phyloP scores from a whole-genome alignment of 768 basidiomycete species.

The Naganishia vaughanmartiniae region DNA sequence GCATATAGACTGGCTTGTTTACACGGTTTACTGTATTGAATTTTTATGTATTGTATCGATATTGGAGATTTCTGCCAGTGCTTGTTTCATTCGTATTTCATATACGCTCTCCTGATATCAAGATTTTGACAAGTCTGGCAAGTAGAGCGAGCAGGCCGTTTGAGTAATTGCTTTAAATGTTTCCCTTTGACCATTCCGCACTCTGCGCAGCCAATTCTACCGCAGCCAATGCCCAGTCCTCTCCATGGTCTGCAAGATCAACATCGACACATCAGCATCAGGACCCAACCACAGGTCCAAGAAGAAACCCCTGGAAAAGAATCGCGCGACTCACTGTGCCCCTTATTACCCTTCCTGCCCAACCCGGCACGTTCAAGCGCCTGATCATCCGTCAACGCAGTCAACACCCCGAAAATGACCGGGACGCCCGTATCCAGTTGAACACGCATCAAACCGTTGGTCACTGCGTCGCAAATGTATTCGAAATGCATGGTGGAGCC shows the following conservation, averaged over 20 bases:
- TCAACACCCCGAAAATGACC: constrained; percentile 94
- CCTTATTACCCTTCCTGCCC: constrained; percentile 65
- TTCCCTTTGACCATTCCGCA: constrained; percentile 47
- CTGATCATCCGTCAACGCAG: constrained; percentile 87
- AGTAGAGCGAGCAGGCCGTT: background rate
- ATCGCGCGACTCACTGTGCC: constrained; percentile 65
- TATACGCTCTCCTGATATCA: too few species aligned
- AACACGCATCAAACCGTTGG: constrained; percentile 89
- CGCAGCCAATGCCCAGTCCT: constrained; percentile 95
- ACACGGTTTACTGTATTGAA: background rate
- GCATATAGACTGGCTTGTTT: background rate
- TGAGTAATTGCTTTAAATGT: constrained; percentile 13
- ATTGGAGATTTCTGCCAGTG: too few species aligned
- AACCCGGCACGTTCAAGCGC: constrained; percentile 92
- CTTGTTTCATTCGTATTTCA: too few species aligned
- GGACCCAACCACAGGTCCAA: too few species aligned
- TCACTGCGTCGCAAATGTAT: constrained; percentile 92
- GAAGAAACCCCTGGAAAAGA: background rate
- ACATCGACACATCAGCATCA: constrained; percentile 15
- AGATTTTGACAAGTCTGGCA: too few species aligned
- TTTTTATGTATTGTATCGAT: too few species aligned
- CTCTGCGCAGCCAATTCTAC: constrained; percentile 61
- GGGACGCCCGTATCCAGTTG: constrained; percentile 91
- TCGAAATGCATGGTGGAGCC: constrained; percentile 99
- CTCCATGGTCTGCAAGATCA: constrained; percentile 63